Evolutionary conservation across 1,139 yeast genomes (phyloP).

Genomic region (Pichia sp.): DNA sequence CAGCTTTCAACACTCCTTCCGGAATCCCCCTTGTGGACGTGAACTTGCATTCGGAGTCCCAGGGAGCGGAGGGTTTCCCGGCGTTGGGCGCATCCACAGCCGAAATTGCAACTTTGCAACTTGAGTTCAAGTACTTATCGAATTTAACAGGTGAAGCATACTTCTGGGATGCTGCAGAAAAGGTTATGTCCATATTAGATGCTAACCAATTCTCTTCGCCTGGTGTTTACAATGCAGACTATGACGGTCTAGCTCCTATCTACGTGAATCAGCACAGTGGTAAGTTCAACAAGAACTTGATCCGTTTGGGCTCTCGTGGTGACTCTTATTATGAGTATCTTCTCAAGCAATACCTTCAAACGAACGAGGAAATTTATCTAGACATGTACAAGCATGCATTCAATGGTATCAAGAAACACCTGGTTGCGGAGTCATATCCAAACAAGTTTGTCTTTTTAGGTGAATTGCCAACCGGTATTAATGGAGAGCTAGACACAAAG

Average conservation of each 20-base stretch:
- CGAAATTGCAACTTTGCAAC: slow-evolving; percentile 81
- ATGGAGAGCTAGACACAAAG: slow-evolving; percentile 58
- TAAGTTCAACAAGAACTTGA: slow-evolving; percentile 55
- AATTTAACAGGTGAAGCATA: slow-evolving; percentile 71
- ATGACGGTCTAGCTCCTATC: slow-evolving; percentile 79
- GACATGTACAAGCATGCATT: slow-evolving; percentile 76
- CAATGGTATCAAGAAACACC: slow-evolving; percentile 63
- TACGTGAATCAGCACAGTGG: slow-evolving; percentile 75
- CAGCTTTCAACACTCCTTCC: slow-evolving; percentile 59
- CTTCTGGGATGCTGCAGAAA: slow-evolving; percentile 78
- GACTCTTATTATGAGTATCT: slow-evolving; percentile 92
- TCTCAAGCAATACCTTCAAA: slow-evolving; percentile 80
- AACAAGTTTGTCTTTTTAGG: slow-evolving; percentile 67
- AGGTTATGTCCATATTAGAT: slow-evolving; percentile 64
- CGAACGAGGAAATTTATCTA: slow-evolving; percentile 65
- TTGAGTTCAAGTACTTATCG: slow-evolving; percentile 82
- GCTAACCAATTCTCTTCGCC: slow-evolving; percentile 20
- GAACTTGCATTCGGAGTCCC: slow-evolving; percentile 62
- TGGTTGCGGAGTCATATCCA: slow-evolving; percentile 61
- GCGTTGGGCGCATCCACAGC: slow-evolving; percentile 80
- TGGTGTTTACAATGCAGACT: slow-evolving; percentile 39
- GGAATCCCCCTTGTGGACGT: slow-evolving; percentile 80
- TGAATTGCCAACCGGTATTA: slow-evolving; percentile 67
- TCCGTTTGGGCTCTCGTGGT: slow-evolving; percentile 85
- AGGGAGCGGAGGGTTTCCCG: slow-evolving; percentile 59